These are phyloP conservation scores for Vaccinium vitisidaea DNA, from an alignment of 148 eudicot species.

Conservation along the genomic window DNA sequence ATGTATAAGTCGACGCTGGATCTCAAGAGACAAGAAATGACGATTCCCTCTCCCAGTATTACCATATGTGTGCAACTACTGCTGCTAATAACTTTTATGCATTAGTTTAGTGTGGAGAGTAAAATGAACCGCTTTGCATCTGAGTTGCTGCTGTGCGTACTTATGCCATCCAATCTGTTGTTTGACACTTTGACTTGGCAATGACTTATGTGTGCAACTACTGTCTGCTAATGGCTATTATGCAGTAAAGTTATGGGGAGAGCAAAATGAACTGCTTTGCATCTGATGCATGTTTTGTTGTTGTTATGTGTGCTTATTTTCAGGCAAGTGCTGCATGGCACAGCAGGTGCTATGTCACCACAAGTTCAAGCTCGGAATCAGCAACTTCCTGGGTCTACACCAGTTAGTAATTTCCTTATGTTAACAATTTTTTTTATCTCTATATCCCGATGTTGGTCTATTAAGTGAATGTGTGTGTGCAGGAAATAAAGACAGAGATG, in stretches of 20 bases:
- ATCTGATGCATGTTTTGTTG: conserved; percentile 4
- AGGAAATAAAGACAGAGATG: conserved; percentile 63
- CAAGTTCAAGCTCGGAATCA: conserved; percentile 82
- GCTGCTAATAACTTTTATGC: background rate
- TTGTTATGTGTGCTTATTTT: conserved; percentile 9
- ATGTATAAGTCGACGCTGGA: background rate
- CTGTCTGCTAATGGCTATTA: background rate
- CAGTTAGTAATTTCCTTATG: conserved; percentile 28
- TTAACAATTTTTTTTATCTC: background rate
- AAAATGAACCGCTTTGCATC: background rate
- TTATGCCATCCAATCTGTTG: background rate
- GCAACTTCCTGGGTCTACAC: conserved; percentile 64
- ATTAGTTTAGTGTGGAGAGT: background rate
- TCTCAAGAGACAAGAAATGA: background rate
- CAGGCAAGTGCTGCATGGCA: conserved; percentile 94
- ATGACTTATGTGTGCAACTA: background rate
- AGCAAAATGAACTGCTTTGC: background rate
- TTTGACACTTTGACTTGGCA: background rate
- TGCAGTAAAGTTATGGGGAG: background rate
- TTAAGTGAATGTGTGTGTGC: conserved; percentile 20
- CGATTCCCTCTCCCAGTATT: background rate
- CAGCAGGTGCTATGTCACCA: conserved; percentile 81
- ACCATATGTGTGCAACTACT: background rate
- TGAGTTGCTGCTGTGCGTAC: background rate
- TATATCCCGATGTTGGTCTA: background rate